Base-by-base conservation (phyloP, 1,284 basidiomycete species). In the Leccinum subfulvum region DNA sequence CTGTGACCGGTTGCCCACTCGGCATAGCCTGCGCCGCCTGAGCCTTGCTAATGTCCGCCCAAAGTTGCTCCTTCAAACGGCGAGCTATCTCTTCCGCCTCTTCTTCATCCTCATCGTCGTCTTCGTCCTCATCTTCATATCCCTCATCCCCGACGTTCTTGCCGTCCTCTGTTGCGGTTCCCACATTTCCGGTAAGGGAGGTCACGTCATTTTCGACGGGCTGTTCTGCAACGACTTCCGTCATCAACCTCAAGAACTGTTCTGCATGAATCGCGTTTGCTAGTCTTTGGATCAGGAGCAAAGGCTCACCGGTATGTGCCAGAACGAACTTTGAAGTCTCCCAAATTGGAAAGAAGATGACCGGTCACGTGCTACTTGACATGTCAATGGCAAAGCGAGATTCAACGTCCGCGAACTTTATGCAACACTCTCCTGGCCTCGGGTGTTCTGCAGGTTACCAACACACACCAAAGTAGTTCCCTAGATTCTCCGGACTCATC, bases 61-160 rank as follows among this genome's bases (percentile, higher is more conserved):
- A 86, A 9, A 91, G 79, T 63, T 91, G 84, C 66, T 88, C 87
- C 13, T 87, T 85, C 33, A 91, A 76, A 37, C 85, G 78, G 56
- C 84, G 81, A 6, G 87, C 87, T 67, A 90, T 88, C 65, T 86
- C 88, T 66, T 88, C 84, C 7, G 88, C 88, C 63, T 89, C 86
- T 8, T 85, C 88, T 30, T 87, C 87, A n/a, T 85, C 82, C 61
- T 87, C 87, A 16, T 83, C 82, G 28, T 84, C 84, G 0, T 82
- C 85, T 5, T 84, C 83, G 2, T 85, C 82, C 0, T 80, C 81
- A 6, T 78, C 80, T 9, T 82, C 79, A 11, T 79, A 75, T 49
- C 81, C 81, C 11, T 82, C 77, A 21, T 78, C 74, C 13, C 66
- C 75, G 35, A 74, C 79, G 3, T 81, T 81, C n/a, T 79, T 76